Percentiles rank a stretch among this genome's conserved stretches.
phyloP scores from a whole-genome alignment of 1,139 yeast species.

The Lodderomyces pseudojiufengensis region DNA sequence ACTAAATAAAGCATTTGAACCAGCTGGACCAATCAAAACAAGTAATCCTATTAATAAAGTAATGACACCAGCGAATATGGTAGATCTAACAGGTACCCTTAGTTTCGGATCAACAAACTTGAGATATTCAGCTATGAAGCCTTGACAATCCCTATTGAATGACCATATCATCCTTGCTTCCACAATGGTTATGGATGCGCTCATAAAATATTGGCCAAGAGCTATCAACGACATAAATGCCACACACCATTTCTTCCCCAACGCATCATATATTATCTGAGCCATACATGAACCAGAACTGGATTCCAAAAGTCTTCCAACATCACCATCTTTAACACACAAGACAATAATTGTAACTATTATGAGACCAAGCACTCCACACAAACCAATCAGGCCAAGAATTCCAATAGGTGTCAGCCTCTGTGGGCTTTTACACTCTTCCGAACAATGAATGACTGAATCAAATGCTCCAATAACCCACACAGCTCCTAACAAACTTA shows the following conservation, averaged over 20 bases:
- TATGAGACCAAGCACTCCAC: slow-evolving; percentile 61
- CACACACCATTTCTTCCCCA: slow-evolving; percentile 69
- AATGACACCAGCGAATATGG: slow-evolving; percentile 48
- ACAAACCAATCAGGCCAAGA: slow-evolving; percentile 43
- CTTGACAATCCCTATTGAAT: no score
- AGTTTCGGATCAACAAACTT: slow-evolving; percentile 51
- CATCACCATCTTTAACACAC: slow-evolving; percentile 50
- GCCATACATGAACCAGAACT: slow-evolving; percentile 58
- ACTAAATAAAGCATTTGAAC: slow-evolving; percentile 49
- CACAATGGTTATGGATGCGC: slow-evolving; percentile 34
- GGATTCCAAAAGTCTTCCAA: slow-evolving; percentile 38
- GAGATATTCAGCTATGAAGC: slow-evolving; percentile 42
- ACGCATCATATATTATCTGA: slow-evolving; percentile 58
- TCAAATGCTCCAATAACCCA: slow-evolving; percentile 72
- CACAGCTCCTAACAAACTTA: slow-evolving; percentile 62
- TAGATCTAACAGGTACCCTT: slow-evolving; percentile 59
- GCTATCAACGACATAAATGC: slow-evolving; percentile 61
- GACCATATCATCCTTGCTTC: no score
- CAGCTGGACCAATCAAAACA: slow-evolving; percentile 56
- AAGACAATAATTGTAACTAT: slow-evolving; percentile 54
- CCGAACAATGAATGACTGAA: slow-evolving; percentile 69
- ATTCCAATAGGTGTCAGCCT: slow-evolving; percentile 67
- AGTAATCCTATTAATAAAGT: slow-evolving; percentile 53
- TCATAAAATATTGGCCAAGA: slow-evolving; percentile 64
- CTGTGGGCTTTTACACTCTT: slow-evolving; percentile 66